Conservation (phyloP, 768 basidiomycete species). For the Basidioascus undulatus region DNA sequence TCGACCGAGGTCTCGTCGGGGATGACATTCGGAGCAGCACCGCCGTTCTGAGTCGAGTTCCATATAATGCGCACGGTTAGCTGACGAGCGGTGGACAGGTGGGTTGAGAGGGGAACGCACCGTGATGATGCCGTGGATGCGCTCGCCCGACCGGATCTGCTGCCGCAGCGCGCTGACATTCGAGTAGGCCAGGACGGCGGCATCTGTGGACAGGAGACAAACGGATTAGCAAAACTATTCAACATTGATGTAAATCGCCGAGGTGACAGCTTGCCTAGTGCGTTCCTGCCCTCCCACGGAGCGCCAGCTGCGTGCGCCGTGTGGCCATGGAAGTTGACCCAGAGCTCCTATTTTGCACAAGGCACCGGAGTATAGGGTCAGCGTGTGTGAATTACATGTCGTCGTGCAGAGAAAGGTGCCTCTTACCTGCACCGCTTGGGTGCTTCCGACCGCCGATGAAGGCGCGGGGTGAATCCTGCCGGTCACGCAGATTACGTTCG, state of each 20-base stretch:
- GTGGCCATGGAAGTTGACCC: not conserved
- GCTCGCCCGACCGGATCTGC: conserved; percentile 58
- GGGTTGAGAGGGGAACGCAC: conserved; percentile 20
- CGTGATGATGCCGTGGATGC: conserved; percentile 57
- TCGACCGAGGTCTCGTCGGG: conserved; percentile 52
- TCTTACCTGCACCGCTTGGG: conserved; percentile 33
- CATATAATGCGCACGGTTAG: not conserved
- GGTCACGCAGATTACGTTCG: conserved; percentile 40
- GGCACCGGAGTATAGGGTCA: conserved; percentile 3
- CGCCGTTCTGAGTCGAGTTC: not conserved
- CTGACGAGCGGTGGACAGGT: not conserved
- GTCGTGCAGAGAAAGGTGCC: not conserved
- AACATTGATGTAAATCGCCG: no score
- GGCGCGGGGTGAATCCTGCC: conserved; percentile 53
- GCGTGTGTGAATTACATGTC: not conserved
- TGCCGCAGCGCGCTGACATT: conserved; percentile 57
- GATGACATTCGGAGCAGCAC: conserved; percentile 25
- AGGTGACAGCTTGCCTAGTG: no score
- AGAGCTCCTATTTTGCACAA: conserved; percentile 4
- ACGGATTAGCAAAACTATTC: no score
- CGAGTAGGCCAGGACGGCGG: conserved; percentile 63
- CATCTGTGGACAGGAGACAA: no score
- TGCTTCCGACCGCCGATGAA: conserved; percentile 38
- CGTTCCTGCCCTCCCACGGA: conserved; percentile 71
- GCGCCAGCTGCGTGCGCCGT: conserved; percentile 59